These are phyloP conservation scores for Termitomyces sp. DNA, from an alignment of 768 basidiomycete species.

Conservation along the genomic window DNA sequence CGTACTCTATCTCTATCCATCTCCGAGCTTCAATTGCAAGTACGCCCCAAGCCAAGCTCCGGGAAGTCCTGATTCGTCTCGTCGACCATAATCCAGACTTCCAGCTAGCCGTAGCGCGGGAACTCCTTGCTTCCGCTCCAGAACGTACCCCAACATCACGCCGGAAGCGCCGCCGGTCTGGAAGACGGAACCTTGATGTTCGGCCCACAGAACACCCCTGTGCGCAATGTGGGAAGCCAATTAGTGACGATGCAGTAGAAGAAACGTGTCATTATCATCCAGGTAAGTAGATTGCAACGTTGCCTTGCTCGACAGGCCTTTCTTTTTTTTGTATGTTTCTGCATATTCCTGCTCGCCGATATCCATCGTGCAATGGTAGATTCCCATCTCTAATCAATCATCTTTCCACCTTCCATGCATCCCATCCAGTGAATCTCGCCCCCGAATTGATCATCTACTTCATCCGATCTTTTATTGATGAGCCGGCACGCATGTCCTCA, in stretches of 20 bases:
- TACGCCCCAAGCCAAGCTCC: constrained; percentile 30
- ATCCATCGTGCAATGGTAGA: neutral
- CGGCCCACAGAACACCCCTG: constrained; percentile 9
- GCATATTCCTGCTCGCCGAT: neutral
- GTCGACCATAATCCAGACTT: constrained; percentile 28
- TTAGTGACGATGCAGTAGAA: constrained; percentile 6
- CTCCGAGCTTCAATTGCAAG: constrained; percentile 31
- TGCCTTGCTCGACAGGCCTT: neutral
- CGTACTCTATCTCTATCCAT: constrained; percentile 8
- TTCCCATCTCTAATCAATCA: neutral
- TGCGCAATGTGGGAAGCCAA: constrained; percentile 14
- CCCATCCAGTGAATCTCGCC: neutral
- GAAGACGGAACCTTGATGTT: constrained; percentile 7
- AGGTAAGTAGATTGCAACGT: constrained; percentile 19
- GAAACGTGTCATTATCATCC: constrained; percentile 27
- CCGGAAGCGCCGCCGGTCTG: constrained; percentile 10
- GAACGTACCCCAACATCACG: constrained; percentile 6
- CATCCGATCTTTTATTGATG: neutral
- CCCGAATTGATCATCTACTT: neutral
- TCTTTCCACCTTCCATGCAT: neutral
- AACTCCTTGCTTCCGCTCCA: constrained; percentile 18
- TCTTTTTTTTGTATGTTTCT: neutral
- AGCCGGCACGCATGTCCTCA: neutral
- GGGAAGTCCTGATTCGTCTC: constrained; percentile 32
- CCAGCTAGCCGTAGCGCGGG: constrained; percentile 31